phyloP scores from a whole-genome alignment of 345 rosid species.

The Hirschfeldia incana region DNA sequence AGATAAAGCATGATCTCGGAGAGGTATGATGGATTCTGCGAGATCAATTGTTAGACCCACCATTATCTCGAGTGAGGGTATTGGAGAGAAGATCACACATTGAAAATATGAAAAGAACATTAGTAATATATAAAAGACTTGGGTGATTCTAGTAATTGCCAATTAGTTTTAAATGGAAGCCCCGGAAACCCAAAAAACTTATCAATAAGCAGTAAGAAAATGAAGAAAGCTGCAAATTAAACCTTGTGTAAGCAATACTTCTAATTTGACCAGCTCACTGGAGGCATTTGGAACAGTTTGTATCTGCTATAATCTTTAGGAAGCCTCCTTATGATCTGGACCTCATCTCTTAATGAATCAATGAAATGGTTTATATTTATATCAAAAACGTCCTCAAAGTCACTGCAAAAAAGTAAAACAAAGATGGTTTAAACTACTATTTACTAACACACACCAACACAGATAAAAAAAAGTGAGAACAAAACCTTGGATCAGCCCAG shows the following conservation, averaged over 20 bases:
- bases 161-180: no score
- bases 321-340: slow-evolving; percentile 65
- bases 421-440: not conserved
- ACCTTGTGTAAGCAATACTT: slow-evolving; percentile 84
- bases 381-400: slow-evolving; percentile 88
- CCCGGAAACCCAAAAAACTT: no score
- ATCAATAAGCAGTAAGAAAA: no score
- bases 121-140: no score
- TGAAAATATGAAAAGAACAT: no score
- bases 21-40: no score
- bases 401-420: slow-evolving; percentile 50
- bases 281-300: slow-evolving; percentile 61
- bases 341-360: slow-evolving; percentile 83
- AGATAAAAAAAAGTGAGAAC: not conserved
- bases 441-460: not conserved
- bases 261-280: slow-evolving; percentile 91
- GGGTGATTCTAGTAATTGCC: no score
- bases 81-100: no score
- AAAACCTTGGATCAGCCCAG: slow-evolving; percentile 94
- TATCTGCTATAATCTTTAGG: slow-evolving; percentile 65
- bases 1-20: no score
- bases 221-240: not conserved
- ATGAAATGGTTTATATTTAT: slow-evolving; percentile 71
- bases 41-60: no score
- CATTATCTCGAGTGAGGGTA: no score